Conservation (phyloP, 257 asterid genomes). For the Nemophila menziesii region DNA sequence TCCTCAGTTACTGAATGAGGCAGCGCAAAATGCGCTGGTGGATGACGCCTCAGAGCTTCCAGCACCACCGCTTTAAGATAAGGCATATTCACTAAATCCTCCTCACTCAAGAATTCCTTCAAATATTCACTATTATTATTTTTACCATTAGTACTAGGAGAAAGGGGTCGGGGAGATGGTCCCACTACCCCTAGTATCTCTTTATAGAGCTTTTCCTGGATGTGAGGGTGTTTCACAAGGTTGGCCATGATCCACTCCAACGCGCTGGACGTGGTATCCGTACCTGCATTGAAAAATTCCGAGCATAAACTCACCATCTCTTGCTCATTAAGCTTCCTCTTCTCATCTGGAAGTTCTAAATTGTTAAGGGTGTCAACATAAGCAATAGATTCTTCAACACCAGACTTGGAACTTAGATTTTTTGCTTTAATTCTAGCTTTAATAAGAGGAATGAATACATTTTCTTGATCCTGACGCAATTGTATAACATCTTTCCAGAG, state of each 20-base stretch:
- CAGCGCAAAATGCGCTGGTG: conserved; percentile 60
- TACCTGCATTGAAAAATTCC: conserved; percentile 49
- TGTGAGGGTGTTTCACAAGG: conserved; percentile 37
- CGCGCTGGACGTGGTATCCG: conserved; percentile 54
- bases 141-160: not conserved
- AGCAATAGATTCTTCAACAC: conserved; percentile 10
- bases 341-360: conserved; percentile 38
- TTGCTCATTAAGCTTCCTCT: conserved; percentile 29
- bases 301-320: conserved; percentile 45
- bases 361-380: conserved; percentile 44
- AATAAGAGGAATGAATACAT: conserved; percentile 33
- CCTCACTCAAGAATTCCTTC: conserved; percentile 21
- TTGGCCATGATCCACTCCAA: conserved; percentile 68
- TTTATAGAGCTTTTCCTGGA: conserved; percentile 34
- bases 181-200: conserved; percentile 29
- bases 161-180: not conserved
- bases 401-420: not conserved
- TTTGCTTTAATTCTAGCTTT: conserved; percentile 28
- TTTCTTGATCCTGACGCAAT: conserved; percentile 31
- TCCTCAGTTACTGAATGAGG: conserved; percentile 38
- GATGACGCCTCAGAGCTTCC: conserved; percentile 56
- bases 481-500: conserved; percentile 33
- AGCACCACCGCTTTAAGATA: conserved; percentile 50
- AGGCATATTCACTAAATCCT: conserved; percentile 38
- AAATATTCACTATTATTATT: too few species aligned